Evolutionary conservation across 1,139 yeast genomes (phyloP), one percentile per base, ranked within the genome.

Genomic region (Magnusiomyces tetraspermus): DNA sequence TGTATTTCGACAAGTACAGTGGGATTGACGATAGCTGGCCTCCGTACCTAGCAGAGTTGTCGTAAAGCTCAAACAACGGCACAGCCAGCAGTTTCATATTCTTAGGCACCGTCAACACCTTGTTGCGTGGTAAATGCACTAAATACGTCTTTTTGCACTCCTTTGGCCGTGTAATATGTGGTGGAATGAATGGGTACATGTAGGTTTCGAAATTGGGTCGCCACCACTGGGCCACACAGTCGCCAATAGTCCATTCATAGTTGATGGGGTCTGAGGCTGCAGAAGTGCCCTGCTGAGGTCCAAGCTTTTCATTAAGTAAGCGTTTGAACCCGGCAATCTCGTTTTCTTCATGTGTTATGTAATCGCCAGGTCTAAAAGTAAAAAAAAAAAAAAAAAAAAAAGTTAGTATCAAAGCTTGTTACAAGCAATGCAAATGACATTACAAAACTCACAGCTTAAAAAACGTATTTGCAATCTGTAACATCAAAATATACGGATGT

Each of bases 151-250:
- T 69, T 42, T 66, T 65, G 55, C 71, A 61, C 54, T 71, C 73
- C 55, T 67, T 68, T 26, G 70, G 70, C 5, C 66, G 61, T 6
- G 70, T 58, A 21, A 68, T 62, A 53, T 69, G 71, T 3, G 68
- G 67, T 2, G 72, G 69, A 37, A 68, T 60, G 52, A 68, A 71
- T 15, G 74, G 74, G 52, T 71, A 71, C 55, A 67, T 64, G 54
- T 61, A 62, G 2, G 63, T 61, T 36, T 67, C 70, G 40, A 62
- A 60, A 48, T 69, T 68, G 3, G 73, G 73, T 53, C 73, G 64
- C 68, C 71, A 70, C 73, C 73, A 70, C 52, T 67, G 71, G 1
- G 68, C 67, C 15, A 70, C 47, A 45, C 71, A 64, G 43, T 67
- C 71, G 28, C 66, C 67, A 41, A 67, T 59, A n/a, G 61, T 60